Base-by-base conservation (phyloP, 139 green algal genomes). In the Tetraselmis chui region DNA sequence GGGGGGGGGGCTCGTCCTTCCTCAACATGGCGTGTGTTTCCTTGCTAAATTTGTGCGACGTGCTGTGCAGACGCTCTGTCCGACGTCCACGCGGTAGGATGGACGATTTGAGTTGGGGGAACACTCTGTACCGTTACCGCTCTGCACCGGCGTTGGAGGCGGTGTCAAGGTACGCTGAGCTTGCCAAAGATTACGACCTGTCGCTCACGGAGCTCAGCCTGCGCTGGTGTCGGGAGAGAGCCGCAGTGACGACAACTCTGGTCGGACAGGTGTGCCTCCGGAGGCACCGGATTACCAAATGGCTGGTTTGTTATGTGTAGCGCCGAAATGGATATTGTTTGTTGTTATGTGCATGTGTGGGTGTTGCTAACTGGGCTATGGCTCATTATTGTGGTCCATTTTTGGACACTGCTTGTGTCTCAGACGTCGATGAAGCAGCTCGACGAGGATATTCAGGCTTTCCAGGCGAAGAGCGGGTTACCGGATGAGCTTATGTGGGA, bases 71-170 rank as follows among this genome's bases (percentile, higher is more conserved):
- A 18, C 5, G 18, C 11, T 67, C 45, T 5, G 11, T 67, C 11
- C 45, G 22, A 28, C 59, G 59, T 1, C 81, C 81, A 1, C 81
- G 81, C 81, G 81, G 81, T 22, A 31, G 82, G 27, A 82, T 85
- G 77, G 82, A 85, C 59, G 77, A 82, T 29, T 80, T 75, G 29
- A 32, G 23, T 11, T 85, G 82, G 82, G 82, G 82, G 23, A 30
- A 27, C 59, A 85, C 82, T 2, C 58, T 85, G 2, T 85, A 85
- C 59, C 27, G 82, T 1, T 85, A 85, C 77, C 28, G 82, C 24
- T 78, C 77, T 1, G 59, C 28, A 23, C 30, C 82, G 1, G 82
- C 82, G 58, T 23, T 77, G 27, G 59, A 59, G 28, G 82, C 82
- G 28, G 28, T 30, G n/a, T 11, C 23, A 0, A 28, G 45, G 77